These are phyloP conservation scores for Torulaspora globosa DNA, from an alignment of 1,139 yeast species.

Conservation along the genomic window DNA sequence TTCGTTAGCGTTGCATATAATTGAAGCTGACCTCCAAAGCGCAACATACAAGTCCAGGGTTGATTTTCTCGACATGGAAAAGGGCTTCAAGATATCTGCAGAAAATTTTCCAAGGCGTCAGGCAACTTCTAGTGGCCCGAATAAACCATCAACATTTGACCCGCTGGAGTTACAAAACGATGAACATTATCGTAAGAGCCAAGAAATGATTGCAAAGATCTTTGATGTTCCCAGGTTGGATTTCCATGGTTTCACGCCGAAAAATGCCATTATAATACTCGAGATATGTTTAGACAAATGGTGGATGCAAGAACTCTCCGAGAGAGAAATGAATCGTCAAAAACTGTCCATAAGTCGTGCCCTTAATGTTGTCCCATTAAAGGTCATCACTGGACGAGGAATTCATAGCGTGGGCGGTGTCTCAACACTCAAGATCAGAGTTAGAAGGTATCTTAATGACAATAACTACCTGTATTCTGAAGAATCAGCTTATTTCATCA, in stretches of 20 bases:
- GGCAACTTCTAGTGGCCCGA: not conserved
- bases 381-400: constrained; percentile 59
- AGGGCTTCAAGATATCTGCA: not conserved
- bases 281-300: constrained; percentile 42
- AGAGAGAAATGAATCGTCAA: constrained; percentile 43
- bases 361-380: constrained; percentile 40
- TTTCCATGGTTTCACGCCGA: constrained; percentile 48
- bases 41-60: constrained; percentile 14
- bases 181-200: constrained; percentile 14
- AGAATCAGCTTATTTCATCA: constrained; percentile 43
- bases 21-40: constrained; percentile 31
- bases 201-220: constrained; percentile 16
- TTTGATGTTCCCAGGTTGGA: constrained; percentile 41
- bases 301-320: constrained; percentile 51
- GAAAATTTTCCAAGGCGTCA: not conserved
- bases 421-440: constrained; percentile 43
- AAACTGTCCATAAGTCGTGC: constrained; percentile 33
- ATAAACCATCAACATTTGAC: not conserved
- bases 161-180: constrained; percentile 10
- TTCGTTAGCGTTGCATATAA: constrained; percentile 34
- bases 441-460: constrained; percentile 39
- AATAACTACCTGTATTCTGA: constrained; percentile 45
- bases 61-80: not conserved
- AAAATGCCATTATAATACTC: constrained; percentile 43
- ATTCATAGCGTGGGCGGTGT: constrained; percentile 54